Conservation (phyloP, 2,329 filamentous ascomycete species). For the Aspergillus sojae region DNA sequence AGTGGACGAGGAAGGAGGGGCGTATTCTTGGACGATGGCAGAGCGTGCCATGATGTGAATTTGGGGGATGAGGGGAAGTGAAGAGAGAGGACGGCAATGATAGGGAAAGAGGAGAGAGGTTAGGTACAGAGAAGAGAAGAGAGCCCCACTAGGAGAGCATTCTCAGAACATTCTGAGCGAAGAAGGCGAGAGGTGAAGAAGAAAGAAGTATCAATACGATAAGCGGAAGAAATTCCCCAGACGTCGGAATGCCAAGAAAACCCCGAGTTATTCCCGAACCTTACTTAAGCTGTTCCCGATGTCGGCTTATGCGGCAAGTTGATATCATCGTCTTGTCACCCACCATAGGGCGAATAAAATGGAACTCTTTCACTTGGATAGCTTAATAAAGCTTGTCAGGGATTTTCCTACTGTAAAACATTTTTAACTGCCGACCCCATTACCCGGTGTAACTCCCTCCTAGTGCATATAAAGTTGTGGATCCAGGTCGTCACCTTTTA, state of each 20-base stretch:
- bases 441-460: neutral
- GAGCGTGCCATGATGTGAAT: slow-evolving; percentile 42
- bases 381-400: neutral
- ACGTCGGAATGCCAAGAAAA: neutral
- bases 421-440: neutral
- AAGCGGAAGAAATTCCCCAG: neutral
- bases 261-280: slow-evolving; percentile 11
- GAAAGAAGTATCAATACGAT: neutral
- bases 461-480: neutral
- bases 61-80: neutral
- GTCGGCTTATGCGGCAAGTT: neutral
- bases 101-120: neutral
- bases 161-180: neutral
- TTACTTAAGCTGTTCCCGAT: slow-evolving; percentile 11
- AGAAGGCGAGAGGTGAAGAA: neutral
- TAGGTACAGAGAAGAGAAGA: slow-evolving; percentile 5
- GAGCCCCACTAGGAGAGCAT: slow-evolving; percentile 5
- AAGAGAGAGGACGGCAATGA: neutral
- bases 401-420: neutral
- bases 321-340: neutral
- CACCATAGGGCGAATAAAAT: too few species aligned
- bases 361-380: neutral
- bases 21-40: slow-evolving; percentile 54
- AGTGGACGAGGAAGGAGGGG: slow-evolving; percentile 40
- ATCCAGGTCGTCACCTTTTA: neutral